Percentiles rank a stretch among this genome's conserved stretches.
These are phyloP conservation scores for Curvularia hawaiiensis DNA, from an alignment of 2,329 filamentous ascomycete genomes.

Conservation along the genomic window DNA sequence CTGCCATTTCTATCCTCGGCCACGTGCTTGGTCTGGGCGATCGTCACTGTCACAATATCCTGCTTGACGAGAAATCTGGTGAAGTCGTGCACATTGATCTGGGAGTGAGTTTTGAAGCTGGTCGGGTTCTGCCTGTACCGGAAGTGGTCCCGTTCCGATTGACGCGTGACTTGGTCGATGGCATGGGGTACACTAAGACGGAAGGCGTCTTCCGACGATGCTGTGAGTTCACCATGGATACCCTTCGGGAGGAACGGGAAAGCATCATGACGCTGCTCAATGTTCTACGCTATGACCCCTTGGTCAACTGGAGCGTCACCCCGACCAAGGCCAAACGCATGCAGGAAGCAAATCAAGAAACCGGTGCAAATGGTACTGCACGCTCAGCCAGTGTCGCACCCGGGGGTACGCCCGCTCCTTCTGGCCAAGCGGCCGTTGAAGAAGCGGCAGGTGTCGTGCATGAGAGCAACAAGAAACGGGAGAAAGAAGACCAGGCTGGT, in stretches of 20 bases:
- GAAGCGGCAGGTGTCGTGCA: conserved; percentile 30
- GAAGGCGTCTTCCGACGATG: conserved; percentile 98
- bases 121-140: conserved; percentile 90
- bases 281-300: conserved; percentile 94
- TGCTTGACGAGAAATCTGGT: conserved; percentile 85
- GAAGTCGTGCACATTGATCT: conserved; percentile 98
- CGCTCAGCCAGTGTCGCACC: conserved; percentile 39
- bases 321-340: conserved; percentile 68
- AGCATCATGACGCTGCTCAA: conserved; percentile 99
- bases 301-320: conserved; percentile 95
- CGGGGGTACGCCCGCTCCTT: conserved; percentile 39
- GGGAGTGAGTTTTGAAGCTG: conserved; percentile 95
- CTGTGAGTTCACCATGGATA: conserved; percentile 96
- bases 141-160: conserved; percentile 95
- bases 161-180: conserved; percentile 93
- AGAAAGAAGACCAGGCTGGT: conserved; percentile 63
- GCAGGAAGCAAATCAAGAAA: conserved; percentile 65
- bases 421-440: conserved; percentile 24
- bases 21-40: conserved; percentile 93
- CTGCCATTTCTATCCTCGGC: conserved; percentile 92
- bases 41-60: conserved; percentile 94
- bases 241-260: conserved; percentile 91
- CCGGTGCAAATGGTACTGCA: conserved; percentile 45
- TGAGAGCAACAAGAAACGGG: conserved; percentile 47
- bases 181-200: conserved; percentile 93